phyloP scores from a whole-genome alignment of 768 basidiomycete species.

The Boletus pseudopeckii region DNA sequence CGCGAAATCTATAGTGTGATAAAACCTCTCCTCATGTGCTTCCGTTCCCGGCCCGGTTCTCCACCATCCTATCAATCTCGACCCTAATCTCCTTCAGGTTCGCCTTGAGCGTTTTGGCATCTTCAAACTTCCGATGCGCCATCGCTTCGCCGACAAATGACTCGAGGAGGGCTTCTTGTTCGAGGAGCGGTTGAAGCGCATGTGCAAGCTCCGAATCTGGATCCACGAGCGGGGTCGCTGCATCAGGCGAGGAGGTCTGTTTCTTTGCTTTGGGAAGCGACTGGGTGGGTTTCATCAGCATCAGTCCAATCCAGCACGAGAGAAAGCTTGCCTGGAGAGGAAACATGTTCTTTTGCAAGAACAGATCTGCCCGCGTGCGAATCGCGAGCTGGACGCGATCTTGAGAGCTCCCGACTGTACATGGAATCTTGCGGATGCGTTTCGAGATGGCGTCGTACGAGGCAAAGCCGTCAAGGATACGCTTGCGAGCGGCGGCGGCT shows the following conservation, averaged over 20 bases:
- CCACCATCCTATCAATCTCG: constrained; percentile 74
- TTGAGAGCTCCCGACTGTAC: constrained; percentile 66
- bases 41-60: constrained; percentile 25
- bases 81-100: constrained; percentile 79
- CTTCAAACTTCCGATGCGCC: constrained; percentile 91
- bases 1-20: neutral
- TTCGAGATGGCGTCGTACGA: constrained; percentile 89
- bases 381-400: constrained; percentile 84
- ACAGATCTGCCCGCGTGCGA: constrained; percentile 67
- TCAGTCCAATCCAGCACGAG: neutral
- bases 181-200: constrained; percentile 80
- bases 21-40: neutral
- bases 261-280: constrained; percentile 49
- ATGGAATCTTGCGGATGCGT: constrained; percentile 72
- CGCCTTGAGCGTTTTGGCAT: constrained; percentile 77
- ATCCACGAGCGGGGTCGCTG: constrained; percentile 40
- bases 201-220: constrained; percentile 69
- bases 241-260: constrained; percentile 10
- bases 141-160: constrained; percentile 89
- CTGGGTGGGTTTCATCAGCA: constrained; percentile 23
- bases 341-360: constrained; percentile 89
- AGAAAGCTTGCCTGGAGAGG: constrained; percentile 32
- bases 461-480: constrained; percentile 78
- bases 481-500: constrained; percentile 70
- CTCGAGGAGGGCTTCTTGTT: constrained; percentile 91